phyloP scores from a whole-genome alignment of 192 early-diverging fungal genomes.

The Entomortierella parvispora region DNA sequence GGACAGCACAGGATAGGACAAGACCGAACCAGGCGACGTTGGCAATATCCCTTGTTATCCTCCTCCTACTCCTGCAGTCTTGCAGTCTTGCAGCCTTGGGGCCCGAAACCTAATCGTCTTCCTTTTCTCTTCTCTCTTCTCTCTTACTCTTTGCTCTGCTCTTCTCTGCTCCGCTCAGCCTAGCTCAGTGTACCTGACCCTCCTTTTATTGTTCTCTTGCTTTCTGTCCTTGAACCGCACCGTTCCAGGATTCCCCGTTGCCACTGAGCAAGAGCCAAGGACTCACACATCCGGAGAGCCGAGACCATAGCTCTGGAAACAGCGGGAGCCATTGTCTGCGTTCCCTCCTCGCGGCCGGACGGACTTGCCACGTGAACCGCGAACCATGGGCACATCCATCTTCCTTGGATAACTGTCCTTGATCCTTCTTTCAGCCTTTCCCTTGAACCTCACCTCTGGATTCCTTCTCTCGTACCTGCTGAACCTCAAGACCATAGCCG shows the following conservation, averaged over 20 bases:
- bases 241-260: not conserved
- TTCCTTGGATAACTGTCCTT: conserved; percentile 17
- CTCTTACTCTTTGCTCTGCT: not conserved
- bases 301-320: too few species aligned
- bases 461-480: not conserved
- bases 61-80: too few species aligned
- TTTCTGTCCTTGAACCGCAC: not conserved
- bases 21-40: too few species aligned
- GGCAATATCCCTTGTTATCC: too few species aligned
- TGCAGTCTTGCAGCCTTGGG: too few species aligned
- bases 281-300: too few species aligned
- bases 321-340: not conserved
- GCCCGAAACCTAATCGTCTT: too few species aligned
- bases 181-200: too few species aligned
- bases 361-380: not conserved
- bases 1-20: too few species aligned
- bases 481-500: too few species aligned
- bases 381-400: conserved; percentile 30
- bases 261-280: too few species aligned
- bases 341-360: not conserved
- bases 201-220: not conserved
- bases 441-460: not conserved
- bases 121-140: not conserved
- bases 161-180: too few species aligned
- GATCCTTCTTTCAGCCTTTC: not conserved